These are phyloP conservation scores for Hsuehochloa calcarea DNA, from an alignment of 176 grass and related monocot species.

Conservation along the genomic window DNA sequence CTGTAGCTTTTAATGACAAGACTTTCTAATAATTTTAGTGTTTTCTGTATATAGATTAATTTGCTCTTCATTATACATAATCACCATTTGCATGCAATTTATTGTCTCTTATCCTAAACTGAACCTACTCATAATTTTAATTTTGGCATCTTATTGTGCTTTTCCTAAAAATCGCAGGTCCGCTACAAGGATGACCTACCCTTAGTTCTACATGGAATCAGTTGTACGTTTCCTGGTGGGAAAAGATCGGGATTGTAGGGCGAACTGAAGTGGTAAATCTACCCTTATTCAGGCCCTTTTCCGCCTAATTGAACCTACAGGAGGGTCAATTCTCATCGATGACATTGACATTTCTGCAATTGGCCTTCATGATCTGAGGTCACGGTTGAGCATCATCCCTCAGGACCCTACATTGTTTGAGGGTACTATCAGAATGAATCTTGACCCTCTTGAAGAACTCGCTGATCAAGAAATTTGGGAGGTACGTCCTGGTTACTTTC, in stretches of 20 bases:
- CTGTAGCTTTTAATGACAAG: neutral
- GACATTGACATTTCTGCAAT: constrained; percentile 67
- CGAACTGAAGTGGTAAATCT: constrained; percentile 99
- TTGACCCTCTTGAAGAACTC: constrained; percentile 83
- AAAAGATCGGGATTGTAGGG: constrained; percentile 97
- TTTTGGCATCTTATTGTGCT: constrained; percentile 11
- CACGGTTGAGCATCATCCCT: constrained; percentile 88
- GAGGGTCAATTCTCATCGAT: constrained; percentile 84
- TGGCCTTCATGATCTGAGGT: constrained; percentile 90
- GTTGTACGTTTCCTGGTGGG: constrained; percentile 79
- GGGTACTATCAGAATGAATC: constrained; percentile 90
- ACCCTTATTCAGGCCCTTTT: constrained; percentile 99
- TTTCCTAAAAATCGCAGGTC: constrained; percentile 48
- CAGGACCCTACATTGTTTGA: constrained; percentile 97
- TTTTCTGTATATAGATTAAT: constrained; percentile 8
- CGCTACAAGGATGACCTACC: constrained; percentile 92
- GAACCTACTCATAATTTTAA: neutral
- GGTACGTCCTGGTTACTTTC: constrained; percentile 41
- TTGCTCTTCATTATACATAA: neutral
- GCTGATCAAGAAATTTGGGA: constrained; percentile 88
- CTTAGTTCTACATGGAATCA: constrained; percentile 75
- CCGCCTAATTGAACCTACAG: constrained; percentile 79
- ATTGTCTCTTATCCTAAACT: neutral
- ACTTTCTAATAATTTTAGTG: neutral
- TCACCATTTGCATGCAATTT: neutral